Percentiles rank a stretch among this genome's conserved stretches.
These are phyloP conservation scores for Coniochaeta pulveracea DNA, from an alignment of 2,329 filamentous ascomycete genomes.

Conservation along the genomic window DNA sequence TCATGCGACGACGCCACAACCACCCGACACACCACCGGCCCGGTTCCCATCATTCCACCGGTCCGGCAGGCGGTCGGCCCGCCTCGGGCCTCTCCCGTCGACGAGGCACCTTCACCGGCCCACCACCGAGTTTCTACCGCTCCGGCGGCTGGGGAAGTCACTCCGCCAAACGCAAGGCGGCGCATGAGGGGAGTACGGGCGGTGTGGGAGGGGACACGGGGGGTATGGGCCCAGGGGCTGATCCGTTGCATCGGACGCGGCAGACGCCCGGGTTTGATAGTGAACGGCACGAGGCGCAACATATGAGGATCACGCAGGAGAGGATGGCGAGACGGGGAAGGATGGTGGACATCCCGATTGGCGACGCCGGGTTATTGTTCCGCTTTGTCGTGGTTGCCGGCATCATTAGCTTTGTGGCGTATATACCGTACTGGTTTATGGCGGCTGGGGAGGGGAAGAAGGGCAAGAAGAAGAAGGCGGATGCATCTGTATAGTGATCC, in stretches of 20 bases:
- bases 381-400: constrained; percentile 37
- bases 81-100: constrained; percentile 72
- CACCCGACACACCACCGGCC: constrained; percentile 19
- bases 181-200: constrained; percentile 31
- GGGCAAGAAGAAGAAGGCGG: constrained; percentile 13
- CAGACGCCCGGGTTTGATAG: constrained; percentile 72
- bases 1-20: constrained; percentile 29
- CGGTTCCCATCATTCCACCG: constrained; percentile 43
- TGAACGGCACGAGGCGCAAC: constrained; percentile 60
- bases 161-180: constrained; percentile 42
- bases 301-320: constrained; percentile 50
- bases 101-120: constrained; percentile 66
- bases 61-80: constrained; percentile 62
- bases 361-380: constrained; percentile 27
- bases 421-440: constrained; percentile 30
- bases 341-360: constrained; percentile 17
- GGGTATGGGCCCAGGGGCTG: constrained; percentile 51
- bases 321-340: constrained; percentile 20
- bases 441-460: constrained; percentile 19
- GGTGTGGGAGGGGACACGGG: constrained; percentile 18
- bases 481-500: too few species aligned
- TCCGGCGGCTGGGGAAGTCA: constrained; percentile 68
- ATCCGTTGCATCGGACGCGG: constrained; percentile 32
- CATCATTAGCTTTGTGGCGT: constrained; percentile 32
- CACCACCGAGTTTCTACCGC: constrained; percentile 81